phyloP scores from a whole-genome alignment of 306 rosid genomes.

The Glycine tomentella region DNA sequence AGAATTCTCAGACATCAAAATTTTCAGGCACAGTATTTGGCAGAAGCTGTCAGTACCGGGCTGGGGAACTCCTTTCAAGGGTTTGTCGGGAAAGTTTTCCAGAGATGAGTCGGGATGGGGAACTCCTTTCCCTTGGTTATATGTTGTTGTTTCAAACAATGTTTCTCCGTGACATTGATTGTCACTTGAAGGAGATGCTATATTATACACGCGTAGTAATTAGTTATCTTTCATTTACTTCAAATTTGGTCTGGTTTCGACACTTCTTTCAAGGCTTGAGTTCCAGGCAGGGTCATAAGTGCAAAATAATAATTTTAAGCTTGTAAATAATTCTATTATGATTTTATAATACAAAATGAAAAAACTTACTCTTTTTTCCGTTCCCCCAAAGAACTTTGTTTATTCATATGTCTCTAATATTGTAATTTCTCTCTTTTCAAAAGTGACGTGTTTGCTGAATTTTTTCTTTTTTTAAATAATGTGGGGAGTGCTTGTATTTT shows the following conservation, averaged over 20 bases:
- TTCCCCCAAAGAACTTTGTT: background rate
- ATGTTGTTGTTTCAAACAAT: constrained; percentile 2
- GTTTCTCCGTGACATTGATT: constrained; percentile 34
- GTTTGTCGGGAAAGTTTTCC: constrained; percentile 63
- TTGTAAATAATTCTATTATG: constrained; percentile 30
- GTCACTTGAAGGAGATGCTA: constrained; percentile 33
- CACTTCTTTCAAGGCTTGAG: constrained; percentile 1
- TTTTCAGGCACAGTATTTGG: constrained; percentile 85
- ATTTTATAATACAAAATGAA: background rate
- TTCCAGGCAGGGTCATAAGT: background rate
- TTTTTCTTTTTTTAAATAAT: background rate
- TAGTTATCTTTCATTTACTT: constrained; percentile 19
- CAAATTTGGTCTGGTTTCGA: background rate
- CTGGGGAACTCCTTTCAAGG: constrained; percentile 84
- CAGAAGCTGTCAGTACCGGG: constrained; percentile 85
- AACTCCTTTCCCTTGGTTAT: constrained; percentile 20
- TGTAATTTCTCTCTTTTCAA: background rate
- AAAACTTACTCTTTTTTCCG: background rate
- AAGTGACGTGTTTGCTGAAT: background rate
- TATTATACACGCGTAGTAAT: background rate
- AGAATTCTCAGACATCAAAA: constrained; percentile 19
- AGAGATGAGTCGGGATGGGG: constrained; percentile 47
- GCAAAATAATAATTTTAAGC: background rate
- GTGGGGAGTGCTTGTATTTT: background rate
- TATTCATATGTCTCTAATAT: background rate